These are phyloP conservation scores for Micromonas commoda DNA, from an alignment of 139 green algal genomes.

Conservation along the genomic window DNA sequence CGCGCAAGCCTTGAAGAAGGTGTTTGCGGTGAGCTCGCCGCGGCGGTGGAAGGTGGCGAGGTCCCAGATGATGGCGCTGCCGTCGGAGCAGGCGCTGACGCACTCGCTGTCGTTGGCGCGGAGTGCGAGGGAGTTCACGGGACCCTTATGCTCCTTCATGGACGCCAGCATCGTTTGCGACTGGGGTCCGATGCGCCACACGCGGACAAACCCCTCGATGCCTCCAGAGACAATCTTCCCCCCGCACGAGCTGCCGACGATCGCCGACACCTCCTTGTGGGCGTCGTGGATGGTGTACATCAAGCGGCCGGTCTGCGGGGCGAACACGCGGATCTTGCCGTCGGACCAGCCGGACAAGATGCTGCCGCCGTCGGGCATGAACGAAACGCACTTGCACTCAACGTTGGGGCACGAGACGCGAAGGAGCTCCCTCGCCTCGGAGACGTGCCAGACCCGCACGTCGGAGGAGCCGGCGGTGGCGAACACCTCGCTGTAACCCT, in stretches of 20 bases:
- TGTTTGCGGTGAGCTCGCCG: constrained; percentile 66
- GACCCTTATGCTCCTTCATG: constrained; percentile 80
- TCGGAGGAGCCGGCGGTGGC: constrained; percentile 55
- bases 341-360: constrained; percentile 72
- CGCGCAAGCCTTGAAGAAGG: constrained; percentile 65
- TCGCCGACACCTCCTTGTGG: constrained; percentile 66
- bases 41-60: constrained; percentile 56
- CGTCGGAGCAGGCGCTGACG: constrained; percentile 63
- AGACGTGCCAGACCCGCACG: constrained; percentile 72
- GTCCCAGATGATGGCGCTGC: constrained; percentile 83
- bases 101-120: constrained; percentile 53
- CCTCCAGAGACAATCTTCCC: constrained; percentile 59
- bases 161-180: constrained; percentile 57
- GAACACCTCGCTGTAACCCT: constrained; percentile 61
- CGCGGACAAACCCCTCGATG: constrained; percentile 51
- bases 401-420: constrained; percentile 60
- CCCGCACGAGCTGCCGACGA: constrained; percentile 54
- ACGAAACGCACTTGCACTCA: constrained; percentile 66
- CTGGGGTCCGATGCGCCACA: constrained; percentile 56
- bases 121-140: constrained; percentile 61
- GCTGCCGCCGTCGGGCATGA: constrained; percentile 57
- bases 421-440: constrained; percentile 68
- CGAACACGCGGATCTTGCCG: constrained; percentile 73
- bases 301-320: constrained; percentile 68
- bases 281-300: constrained; percentile 74